These are phyloP conservation scores for Apium graveolens DNA, from an alignment of 129 eudicot genomes.

Conservation along the genomic window DNA sequence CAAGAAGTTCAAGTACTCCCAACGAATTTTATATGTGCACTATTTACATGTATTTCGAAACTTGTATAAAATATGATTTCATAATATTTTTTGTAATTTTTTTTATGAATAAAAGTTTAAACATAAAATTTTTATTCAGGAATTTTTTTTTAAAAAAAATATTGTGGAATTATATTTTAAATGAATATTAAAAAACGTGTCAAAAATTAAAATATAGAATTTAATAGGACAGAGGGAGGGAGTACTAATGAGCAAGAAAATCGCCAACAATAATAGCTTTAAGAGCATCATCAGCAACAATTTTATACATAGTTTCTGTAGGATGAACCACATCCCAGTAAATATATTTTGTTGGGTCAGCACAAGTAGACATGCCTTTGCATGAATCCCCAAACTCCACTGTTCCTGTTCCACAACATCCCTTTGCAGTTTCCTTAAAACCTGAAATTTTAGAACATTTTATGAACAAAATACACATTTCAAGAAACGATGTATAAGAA, in stretches of 20 bases:
- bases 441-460: conserved; percentile 22
- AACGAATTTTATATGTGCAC: no score
- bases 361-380: conserved; percentile 40
- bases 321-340: conserved; percentile 75
- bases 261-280: background rate
- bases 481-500: no score
- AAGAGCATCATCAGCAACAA: conserved; percentile 1
- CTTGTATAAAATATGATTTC: no score
- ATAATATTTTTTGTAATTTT: no score
- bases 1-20: background rate
- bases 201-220: no score
- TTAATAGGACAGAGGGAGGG: no score
- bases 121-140: no score
- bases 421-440: conserved; percentile 43
- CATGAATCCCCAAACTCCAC: conserved; percentile 47
- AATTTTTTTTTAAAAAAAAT: no score
- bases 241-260: background rate
- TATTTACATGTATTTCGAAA: no score
- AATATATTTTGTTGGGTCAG: conserved; percentile 34
- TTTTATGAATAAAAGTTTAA: no score
- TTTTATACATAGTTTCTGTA: conserved; percentile 20
- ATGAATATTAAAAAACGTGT: no score
- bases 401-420: conserved; percentile 66
- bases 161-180: no score
- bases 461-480: background rate